Evolutionary conservation across 352 stramenopile species (phyloP).

Genomic region (Phytopythium litorale): DNA sequence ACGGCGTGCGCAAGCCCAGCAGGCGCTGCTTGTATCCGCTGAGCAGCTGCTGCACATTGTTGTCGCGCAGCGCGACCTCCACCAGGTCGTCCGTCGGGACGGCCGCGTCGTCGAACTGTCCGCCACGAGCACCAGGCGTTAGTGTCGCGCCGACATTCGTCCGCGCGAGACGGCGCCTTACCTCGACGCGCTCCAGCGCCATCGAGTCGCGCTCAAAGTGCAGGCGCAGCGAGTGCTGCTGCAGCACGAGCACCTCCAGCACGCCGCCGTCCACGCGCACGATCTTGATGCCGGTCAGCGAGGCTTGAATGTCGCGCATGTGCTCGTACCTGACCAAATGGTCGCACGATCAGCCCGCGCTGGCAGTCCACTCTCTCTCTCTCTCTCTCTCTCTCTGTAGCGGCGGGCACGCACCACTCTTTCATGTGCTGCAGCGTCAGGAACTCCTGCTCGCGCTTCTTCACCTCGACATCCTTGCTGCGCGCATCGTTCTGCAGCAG

Average conservation of each 20-base stretch:
- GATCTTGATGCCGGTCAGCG: conserved; percentile 55
- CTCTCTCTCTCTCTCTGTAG: background rate
- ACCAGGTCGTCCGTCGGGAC: conserved; percentile 41
- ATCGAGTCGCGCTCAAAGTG: conserved; percentile 59
- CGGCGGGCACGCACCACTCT: conserved; percentile 36
- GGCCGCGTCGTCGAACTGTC: conserved; percentile 21
- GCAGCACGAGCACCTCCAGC: conserved; percentile 52
- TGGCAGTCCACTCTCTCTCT: background rate
- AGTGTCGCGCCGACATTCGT: background rate
- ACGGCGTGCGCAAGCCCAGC: conserved; percentile 5
- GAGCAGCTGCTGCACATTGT: conserved; percentile 52
- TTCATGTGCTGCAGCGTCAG: conserved; percentile 71
- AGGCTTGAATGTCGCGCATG: conserved; percentile 47
- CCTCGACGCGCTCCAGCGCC: conserved; percentile 52
- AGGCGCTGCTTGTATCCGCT: conserved; percentile 61
- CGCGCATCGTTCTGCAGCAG: conserved; percentile 45
- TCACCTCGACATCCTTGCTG: conserved; percentile 66
- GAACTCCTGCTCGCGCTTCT: conserved; percentile 72
- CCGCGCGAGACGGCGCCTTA: conserved; percentile 10
- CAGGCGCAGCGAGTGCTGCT: conserved; percentile 47
- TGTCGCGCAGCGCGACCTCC: conserved; percentile 49
- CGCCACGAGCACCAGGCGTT: background rate
- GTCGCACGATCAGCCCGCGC: background rate
- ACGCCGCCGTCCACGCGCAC: conserved; percentile 49
- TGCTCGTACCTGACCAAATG: conserved; percentile 48